Conservation (phyloP, 352 stramenopile species). For the Phytophthora hibernalis region DNA sequence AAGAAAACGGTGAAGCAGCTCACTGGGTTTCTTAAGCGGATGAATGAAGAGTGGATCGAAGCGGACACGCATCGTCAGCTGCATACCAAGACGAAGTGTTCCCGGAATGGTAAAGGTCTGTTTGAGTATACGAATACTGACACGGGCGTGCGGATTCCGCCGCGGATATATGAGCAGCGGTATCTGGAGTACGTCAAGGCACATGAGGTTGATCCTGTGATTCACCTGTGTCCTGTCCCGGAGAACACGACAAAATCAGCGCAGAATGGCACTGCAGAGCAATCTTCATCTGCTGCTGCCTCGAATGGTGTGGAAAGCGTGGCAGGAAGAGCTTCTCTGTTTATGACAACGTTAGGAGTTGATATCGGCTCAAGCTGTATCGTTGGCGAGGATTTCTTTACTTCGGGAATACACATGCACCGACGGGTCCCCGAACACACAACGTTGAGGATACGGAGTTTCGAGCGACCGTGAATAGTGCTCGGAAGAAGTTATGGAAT, state of each 20-base stretch:
- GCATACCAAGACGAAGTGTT: conserved; percentile 42
- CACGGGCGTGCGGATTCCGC: conserved; percentile 43
- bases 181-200: conserved; percentile 55
- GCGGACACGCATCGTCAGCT: conserved; percentile 49
- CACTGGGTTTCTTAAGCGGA: conserved; percentile 46
- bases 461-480: conserved; percentile 28
- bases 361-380: conserved; percentile 53
- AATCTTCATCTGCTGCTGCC: neutral
- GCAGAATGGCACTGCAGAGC: neutral
- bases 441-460: conserved; percentile 22
- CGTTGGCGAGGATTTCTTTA: conserved; percentile 49
- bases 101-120: conserved; percentile 42
- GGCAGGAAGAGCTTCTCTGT: neutral
- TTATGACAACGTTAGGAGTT: conserved; percentile 38
- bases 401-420: conserved; percentile 1
- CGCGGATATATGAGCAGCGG: conserved; percentile 49
- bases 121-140: conserved; percentile 63
- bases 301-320: neutral
- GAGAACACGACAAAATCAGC: neutral
- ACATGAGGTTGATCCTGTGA: conserved; percentile 41
- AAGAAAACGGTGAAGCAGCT: conserved; percentile 53
- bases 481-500: conserved; percentile 32
- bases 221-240: conserved; percentile 36
- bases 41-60: conserved; percentile 60
- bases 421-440: conserved; percentile 2